Conservation (phyloP, 495 filamentous ascomycete species). For the Collariella sp. region DNA sequence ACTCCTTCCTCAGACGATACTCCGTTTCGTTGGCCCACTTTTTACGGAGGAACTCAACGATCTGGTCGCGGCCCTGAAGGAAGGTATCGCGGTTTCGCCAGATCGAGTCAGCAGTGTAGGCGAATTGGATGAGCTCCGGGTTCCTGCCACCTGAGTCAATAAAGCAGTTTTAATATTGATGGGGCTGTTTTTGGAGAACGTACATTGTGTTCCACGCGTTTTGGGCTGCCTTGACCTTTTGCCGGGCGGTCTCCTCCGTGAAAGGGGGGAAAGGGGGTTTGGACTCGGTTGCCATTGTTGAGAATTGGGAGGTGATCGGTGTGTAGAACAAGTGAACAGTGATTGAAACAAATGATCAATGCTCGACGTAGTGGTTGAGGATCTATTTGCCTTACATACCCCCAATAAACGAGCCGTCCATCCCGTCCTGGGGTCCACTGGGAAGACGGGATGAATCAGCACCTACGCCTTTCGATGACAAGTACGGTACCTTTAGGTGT, state of each 20-base stretch:
- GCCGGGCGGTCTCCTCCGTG: constrained; percentile 59
- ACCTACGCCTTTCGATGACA: too few species aligned
- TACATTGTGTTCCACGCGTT: constrained; percentile 78
- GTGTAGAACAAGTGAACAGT: neutral
- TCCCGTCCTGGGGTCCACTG: too few species aligned
- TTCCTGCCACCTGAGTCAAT: constrained; percentile 36
- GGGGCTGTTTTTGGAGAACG: too few species aligned
- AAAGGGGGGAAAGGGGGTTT: constrained; percentile 64
- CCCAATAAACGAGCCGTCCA: too few species aligned
- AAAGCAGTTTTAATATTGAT: neutral
- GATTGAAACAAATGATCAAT: neutral
- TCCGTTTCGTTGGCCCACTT: constrained; percentile 71
- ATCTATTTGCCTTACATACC: too few species aligned
- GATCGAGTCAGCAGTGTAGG: constrained; percentile 69
- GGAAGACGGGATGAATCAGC: too few species aligned
- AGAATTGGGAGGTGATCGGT: neutral
- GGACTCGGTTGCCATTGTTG: constrained; percentile 21
- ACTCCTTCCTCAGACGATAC: constrained; percentile 77
- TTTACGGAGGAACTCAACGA: constrained; percentile 60
- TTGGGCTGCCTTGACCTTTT: constrained; percentile 83
- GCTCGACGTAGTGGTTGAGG: too few species aligned
- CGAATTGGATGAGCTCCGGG: constrained; percentile 53
- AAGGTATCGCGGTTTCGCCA: constrained; percentile 78
- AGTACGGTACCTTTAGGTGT: too few species aligned
- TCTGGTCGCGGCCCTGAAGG: constrained; percentile 57